Conservation (phyloP, 2,329 filamentous ascomycete genomes). For the Arthrobotrys sinensis region DNA sequence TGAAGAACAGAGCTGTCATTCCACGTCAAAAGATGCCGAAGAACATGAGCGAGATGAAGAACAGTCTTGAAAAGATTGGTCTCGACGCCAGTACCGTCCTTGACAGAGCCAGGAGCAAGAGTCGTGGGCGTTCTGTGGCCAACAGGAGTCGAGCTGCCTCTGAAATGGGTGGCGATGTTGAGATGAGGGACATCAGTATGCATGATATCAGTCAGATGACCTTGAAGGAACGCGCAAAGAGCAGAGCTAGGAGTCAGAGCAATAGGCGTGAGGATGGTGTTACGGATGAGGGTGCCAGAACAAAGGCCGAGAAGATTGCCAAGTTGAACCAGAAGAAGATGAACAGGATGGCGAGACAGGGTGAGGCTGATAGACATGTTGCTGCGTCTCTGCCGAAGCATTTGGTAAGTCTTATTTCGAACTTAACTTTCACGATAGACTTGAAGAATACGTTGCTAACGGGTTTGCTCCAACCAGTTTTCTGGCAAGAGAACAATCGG, state of each 20-base stretch:
- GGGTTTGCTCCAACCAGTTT: constrained; percentile 72
- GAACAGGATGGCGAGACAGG: constrained; percentile 97
- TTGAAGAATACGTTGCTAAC: not conserved
- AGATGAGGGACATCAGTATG: constrained; percentile 68
- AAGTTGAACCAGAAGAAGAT: constrained; percentile 98
- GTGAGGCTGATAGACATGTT: constrained; percentile 94
- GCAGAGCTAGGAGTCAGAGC: constrained; percentile 77
- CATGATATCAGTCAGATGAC: constrained; percentile 69
- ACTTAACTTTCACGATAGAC: not conserved
- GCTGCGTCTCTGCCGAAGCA: constrained; percentile 88
- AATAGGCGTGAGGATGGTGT: constrained; percentile 83
- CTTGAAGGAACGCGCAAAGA: constrained; percentile 78
- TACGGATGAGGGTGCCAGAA: constrained; percentile 75
- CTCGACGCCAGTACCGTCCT: constrained; percentile 84
- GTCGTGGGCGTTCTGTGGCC: constrained; percentile 80
- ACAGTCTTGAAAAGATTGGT: constrained; percentile 85
- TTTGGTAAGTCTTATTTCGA: constrained; percentile 76
- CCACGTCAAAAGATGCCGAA: constrained; percentile 83
- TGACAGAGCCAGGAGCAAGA: constrained; percentile 79
- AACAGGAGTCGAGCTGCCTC: constrained; percentile 75
- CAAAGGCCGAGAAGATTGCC: constrained; percentile 86
- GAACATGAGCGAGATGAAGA: constrained; percentile 87
- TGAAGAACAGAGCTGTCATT: constrained; percentile 97
- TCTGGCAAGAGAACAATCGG: constrained; percentile 94
- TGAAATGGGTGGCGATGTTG: constrained; percentile 80